Conservation (phyloP, 176 grass and related monocot genomes). For the Eremochloa ophiuroides region DNA sequence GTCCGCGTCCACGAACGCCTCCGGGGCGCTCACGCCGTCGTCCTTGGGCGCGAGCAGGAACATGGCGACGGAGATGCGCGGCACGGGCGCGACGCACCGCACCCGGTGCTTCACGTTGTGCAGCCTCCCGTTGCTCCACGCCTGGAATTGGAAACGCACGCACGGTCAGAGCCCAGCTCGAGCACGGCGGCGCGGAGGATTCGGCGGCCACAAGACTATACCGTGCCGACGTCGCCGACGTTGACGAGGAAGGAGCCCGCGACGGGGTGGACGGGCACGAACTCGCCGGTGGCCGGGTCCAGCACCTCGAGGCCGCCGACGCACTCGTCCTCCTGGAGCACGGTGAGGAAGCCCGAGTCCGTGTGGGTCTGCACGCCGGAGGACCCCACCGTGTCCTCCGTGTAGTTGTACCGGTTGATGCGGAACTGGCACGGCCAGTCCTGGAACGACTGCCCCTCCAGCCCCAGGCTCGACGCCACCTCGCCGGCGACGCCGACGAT, state of each 20-base stretch:
- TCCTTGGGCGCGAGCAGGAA: slow-evolving; percentile 84
- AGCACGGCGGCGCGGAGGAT: not conserved
- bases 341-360: slow-evolving; percentile 73
- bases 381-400: slow-evolving; percentile 48
- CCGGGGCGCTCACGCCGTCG: slow-evolving; percentile 54
- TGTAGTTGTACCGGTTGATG: slow-evolving; percentile 86
- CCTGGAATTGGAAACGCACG: slow-evolving; percentile 39
- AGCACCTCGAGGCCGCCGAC: slow-evolving; percentile 78
- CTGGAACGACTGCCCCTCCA: slow-evolving; percentile 37
- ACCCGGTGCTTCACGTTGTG: slow-evolving; percentile 80
- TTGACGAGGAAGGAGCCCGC: slow-evolving; percentile 66
- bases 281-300: slow-evolving; percentile 38
- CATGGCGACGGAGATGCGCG: slow-evolving; percentile 71
- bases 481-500: slow-evolving; percentile 47
- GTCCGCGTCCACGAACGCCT: slow-evolving; percentile 37
- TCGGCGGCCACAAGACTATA: slow-evolving; percentile 16
- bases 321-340: slow-evolving; percentile 79
- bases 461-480: slow-evolving; percentile 53
- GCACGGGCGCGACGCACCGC: slow-evolving; percentile 57
- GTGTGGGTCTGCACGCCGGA: slow-evolving; percentile 76
- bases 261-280: slow-evolving; percentile 40
- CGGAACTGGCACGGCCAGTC: slow-evolving; percentile 81
- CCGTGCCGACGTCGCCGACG: slow-evolving; percentile 75
- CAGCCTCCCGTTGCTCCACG: slow-evolving; percentile 78
- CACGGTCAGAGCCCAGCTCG: too few relatives aligned